Base-by-base conservation (phyloP, 352 stramenopile genomes). In the Hyaloperonospora brassicae region DNA sequence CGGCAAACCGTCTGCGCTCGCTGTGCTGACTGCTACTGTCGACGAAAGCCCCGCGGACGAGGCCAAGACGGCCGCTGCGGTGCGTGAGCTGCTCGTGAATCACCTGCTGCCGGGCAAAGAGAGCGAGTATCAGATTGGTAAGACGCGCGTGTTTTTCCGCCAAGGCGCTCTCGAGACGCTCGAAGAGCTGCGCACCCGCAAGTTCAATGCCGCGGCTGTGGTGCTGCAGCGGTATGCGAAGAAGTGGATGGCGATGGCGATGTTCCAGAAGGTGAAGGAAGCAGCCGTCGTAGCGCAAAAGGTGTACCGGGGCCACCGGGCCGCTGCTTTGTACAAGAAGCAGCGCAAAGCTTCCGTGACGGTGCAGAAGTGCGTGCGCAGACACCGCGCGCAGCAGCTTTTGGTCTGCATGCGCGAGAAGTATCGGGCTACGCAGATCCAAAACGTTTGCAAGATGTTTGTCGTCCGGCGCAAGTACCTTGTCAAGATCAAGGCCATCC, bases 111-210 rank as follows among this genome's bases (percentile, higher is more conserved):
- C 72, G 14, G 68, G 66, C 52, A 76, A 89, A 48, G 61, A 77
- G 24, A 76, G 55, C 31, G 66, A 88, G 60, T 93, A 86, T 60
- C 80, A 93, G 55, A 49, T 91, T n/a, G 83, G 83, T 57, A 97
- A 97, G 65, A 97, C 89, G 11, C 89, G 85, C 39, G 79, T 97
- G 12, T 98, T 97, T 61, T 98, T 98, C 73, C 80, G 85, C 52
- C 82, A 95, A 50, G 92, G 92, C 11, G 88, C 87, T 4, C 73
- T 97, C 9, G 94, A 98, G 73, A 63, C 61, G 14, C 79, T 98
- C 1, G 94, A 98, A 52, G 82, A 93, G 59, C 64, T 81, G 46
- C 79, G 83, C 9, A 88, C 83, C 40, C 75, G 76, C 51, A 82
- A 84, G 60, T 84, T 90, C 58, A 89, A 90, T 52, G 64, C 74